These are phyloP conservation scores for Leccinum sublutescens DNA, from an alignment of 768 basidiomycete species.

Conservation along the genomic window DNA sequence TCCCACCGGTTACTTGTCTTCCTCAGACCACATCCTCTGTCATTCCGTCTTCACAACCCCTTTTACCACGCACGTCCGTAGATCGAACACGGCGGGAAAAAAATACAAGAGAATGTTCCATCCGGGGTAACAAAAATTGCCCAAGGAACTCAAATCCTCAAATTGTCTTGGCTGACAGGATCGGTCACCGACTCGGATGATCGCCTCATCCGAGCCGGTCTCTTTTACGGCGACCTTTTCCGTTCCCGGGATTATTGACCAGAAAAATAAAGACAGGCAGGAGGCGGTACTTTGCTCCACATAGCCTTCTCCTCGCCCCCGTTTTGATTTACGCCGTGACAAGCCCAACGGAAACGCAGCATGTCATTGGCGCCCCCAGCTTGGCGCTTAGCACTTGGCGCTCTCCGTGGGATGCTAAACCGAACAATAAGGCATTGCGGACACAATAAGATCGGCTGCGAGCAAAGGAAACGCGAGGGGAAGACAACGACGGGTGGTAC, in stretches of 20 bases:
- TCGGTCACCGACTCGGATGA: neutral
- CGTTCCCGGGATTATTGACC: neutral
- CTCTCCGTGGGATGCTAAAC: neutral
- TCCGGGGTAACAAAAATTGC: slow-evolving; percentile 60
- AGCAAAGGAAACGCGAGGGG: neutral
- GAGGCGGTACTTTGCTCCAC: neutral
- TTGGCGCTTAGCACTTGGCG: neutral
- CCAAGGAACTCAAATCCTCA: slow-evolving; percentile 23
- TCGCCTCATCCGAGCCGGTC: neutral
- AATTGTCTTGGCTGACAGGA: neutral
- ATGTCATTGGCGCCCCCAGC: neutral
- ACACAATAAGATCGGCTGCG: neutral
- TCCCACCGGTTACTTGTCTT: slow-evolving; percentile 69
- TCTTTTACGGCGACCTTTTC: neutral
- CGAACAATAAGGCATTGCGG: neutral
- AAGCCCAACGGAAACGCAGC: neutral
- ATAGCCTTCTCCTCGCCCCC: neutral
- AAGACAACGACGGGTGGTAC: neutral
- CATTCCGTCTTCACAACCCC: slow-evolving; percentile 87
- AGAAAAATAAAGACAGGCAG: neutral
- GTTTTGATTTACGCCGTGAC: neutral
- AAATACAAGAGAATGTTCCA: slow-evolving; percentile 52
- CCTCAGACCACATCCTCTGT: slow-evolving; percentile 78
- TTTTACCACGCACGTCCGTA: slow-evolving; percentile 56
- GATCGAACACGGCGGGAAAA: slow-evolving; percentile 41